Evolutionary conservation across 768 basidiomycete species (phyloP).

Genomic region (Favolaschia claudopus): DNA sequence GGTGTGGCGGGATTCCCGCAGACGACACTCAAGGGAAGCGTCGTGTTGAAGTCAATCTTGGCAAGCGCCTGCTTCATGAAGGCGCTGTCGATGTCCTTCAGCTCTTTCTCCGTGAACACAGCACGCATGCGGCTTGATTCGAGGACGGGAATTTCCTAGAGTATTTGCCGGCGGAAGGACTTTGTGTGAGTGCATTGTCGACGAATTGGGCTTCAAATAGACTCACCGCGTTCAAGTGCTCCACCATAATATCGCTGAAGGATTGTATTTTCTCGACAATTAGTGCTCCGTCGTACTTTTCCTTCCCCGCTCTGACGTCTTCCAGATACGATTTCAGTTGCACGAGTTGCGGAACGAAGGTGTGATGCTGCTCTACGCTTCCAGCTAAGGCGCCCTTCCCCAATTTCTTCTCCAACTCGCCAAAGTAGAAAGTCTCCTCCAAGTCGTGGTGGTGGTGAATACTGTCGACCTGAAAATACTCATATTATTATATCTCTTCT

Average conservation of each 20-base stretch:
- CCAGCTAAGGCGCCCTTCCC: conserved; percentile 17
- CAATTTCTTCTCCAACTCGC: conserved; percentile 23
- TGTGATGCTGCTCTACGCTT: conserved; percentile 30
- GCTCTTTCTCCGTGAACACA: conserved; percentile 16
- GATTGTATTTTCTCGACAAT: conserved; percentile 11
- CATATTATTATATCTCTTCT: not conserved
- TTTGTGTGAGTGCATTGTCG: not conserved
- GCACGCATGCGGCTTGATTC: conserved; percentile 12
- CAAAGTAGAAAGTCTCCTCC: conserved; percentile 31
- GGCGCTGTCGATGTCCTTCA: conserved; percentile 10
- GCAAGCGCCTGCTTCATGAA: conserved; percentile 12
- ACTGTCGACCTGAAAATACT: conserved; percentile 3
- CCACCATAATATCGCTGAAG: conserved; percentile 14
- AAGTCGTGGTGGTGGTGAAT: conserved; percentile 30
- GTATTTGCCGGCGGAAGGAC: not conserved
- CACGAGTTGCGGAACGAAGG: conserved; percentile 21
- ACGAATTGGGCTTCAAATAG: not conserved
- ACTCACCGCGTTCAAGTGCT: conserved; percentile 8
- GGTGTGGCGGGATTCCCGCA: conserved; percentile 18
- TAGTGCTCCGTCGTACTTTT: conserved; percentile 10
- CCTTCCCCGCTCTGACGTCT: not conserved
- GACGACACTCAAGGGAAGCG: conserved; percentile 13
- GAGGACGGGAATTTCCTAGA: conserved; percentile 14
- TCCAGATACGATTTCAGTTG: conserved; percentile 26
- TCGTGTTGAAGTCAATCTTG: conserved; percentile 10